phyloP scores from a whole-genome alignment of 108 stramenopile species.

The Phaeodactylum tricornutum region DNA sequence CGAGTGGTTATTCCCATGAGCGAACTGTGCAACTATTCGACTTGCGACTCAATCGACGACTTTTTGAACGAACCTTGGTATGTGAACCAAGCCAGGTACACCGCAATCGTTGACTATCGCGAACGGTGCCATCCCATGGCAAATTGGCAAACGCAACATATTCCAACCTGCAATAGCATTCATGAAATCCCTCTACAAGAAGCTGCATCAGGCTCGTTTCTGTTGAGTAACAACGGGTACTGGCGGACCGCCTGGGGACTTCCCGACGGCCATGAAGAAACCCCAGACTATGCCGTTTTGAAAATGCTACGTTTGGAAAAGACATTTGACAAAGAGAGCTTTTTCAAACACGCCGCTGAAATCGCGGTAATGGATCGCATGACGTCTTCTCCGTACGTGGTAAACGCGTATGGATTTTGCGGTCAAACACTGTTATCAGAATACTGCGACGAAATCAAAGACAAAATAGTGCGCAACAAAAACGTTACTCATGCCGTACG shows the following conservation, averaged over 20 bases:
- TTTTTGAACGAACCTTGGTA: no score
- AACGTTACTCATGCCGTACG: no score
- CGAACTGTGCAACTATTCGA: no score
- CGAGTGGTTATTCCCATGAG: no score
- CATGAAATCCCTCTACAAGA: background rate
- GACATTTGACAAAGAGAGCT: slow-evolving; percentile 33
- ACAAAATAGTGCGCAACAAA: background rate
- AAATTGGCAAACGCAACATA: no score
- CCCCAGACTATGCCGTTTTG: slow-evolving; percentile 5
- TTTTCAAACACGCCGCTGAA: slow-evolving; percentile 52
- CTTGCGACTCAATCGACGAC: no score
- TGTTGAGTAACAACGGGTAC: slow-evolving; percentile 24
- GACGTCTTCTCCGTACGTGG: slow-evolving; percentile 45
- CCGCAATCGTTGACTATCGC: no score
- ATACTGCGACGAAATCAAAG: slow-evolving; percentile 32
- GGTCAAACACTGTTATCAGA: slow-evolving; percentile 47
- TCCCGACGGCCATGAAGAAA: slow-evolving; percentile 1
- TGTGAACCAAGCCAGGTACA: no score
- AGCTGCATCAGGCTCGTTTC: background rate
- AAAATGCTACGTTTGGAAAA: background rate
- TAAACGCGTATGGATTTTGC: slow-evolving; percentile 70
- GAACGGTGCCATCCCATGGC: no score
- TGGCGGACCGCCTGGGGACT: slow-evolving; percentile 42
- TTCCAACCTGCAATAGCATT: no score
- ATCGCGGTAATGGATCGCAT: slow-evolving; percentile 64